Conservation (phyloP, 176 grass and related monocot genomes). For the Alopecurus myosuroides region DNA sequence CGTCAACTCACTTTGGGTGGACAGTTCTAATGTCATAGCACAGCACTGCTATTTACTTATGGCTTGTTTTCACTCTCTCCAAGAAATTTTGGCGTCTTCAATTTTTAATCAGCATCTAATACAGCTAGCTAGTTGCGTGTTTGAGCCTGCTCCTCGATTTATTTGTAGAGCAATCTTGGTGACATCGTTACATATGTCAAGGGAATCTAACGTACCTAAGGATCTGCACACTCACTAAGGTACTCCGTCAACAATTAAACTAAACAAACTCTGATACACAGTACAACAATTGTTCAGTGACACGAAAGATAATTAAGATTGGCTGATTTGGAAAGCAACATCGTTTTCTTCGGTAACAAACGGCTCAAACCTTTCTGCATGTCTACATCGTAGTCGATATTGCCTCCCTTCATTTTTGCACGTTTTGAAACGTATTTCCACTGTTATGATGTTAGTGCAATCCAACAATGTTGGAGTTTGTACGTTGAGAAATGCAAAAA, state of each 20-base stretch:
- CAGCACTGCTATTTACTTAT: no score
- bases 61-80: conserved; percentile 18
- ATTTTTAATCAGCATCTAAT: no score
- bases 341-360: not conserved
- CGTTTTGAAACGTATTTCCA: not conserved
- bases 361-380: not conserved
- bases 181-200: not conserved
- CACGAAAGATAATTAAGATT: not conserved
- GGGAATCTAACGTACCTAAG: not conserved
- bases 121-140: no score
- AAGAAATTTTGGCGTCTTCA: no score
- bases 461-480: not conserved
- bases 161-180: not conserved
- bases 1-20: no score
- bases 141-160: not conserved
- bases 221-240: not conserved
- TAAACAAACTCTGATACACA: no score
- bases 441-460: no score
- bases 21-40: no score
- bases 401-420: not conserved
- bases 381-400: not conserved
- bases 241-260: not conserved
- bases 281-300: no score
- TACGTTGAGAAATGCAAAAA: not conserved
- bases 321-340: not conserved